phyloP scores from a whole-genome alignment of 106 monocot species.

The Triglochin maritima region DNA sequence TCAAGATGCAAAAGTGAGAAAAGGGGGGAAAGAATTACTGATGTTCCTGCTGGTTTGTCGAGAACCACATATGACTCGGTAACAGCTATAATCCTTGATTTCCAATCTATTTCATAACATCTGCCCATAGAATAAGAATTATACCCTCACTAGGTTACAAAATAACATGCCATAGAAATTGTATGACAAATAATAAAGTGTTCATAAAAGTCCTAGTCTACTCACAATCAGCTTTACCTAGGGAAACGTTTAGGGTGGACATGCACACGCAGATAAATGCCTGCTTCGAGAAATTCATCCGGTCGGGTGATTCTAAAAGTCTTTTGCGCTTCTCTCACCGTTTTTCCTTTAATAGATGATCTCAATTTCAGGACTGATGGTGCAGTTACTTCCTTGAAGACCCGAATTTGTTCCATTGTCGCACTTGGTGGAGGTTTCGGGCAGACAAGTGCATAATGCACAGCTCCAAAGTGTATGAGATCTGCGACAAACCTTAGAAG shows the following conservation, averaged over 20 bases:
- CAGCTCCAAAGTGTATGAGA: conserved; percentile 91
- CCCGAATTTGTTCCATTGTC: conserved; percentile 60
- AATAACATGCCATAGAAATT: neutral
- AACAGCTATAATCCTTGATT: conserved; percentile 73
- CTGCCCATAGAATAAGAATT: conserved; percentile 17
- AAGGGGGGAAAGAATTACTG: conserved; percentile 29
- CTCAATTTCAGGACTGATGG: conserved; percentile 65
- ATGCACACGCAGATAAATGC: conserved; percentile 85
- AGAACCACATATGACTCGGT: conserved; percentile 80
- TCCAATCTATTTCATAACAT: conserved; percentile 99
- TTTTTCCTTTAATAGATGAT: conserved; percentile 86
- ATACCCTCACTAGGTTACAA: neutral
- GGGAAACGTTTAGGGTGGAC: conserved; percentile 96
- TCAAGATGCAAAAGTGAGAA: too few relatives aligned
- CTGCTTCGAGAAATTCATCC: conserved; percentile 76
- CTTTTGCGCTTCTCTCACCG: conserved; percentile 90
- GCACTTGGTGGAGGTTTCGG: conserved; percentile 84
- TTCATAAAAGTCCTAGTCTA: too few relatives aligned
- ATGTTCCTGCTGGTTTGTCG: conserved; percentile 92
- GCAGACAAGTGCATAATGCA: conserved; percentile 85
- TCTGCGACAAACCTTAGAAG: conserved; percentile 89
- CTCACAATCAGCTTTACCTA: conserved; percentile 52
- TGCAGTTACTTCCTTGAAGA: conserved; percentile 67
- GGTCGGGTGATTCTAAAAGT: conserved; percentile 61
- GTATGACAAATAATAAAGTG: too few relatives aligned